These are phyloP conservation scores for Colletotrichum neosansevieriae DNA, from an alignment of 2,329 filamentous ascomycete genomes.

Conservation along the genomic window DNA sequence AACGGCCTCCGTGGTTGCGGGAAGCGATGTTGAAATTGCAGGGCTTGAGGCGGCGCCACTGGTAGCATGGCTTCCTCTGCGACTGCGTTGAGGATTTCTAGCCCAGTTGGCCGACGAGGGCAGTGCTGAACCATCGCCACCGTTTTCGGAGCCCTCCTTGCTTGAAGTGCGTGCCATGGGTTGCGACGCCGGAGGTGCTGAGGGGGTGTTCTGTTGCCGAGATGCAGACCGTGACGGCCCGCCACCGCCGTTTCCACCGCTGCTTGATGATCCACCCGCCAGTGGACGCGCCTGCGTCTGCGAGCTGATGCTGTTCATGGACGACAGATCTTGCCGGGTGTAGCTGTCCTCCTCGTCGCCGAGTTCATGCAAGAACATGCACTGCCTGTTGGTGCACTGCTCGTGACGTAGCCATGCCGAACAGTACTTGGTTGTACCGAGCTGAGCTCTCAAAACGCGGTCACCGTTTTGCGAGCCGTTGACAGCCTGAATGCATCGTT, in stretches of 20 bases:
- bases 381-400: slow-evolving; percentile 93
- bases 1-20: slow-evolving; percentile 63
- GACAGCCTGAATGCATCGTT: slow-evolving; percentile 89
- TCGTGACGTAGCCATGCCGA: slow-evolving; percentile 96
- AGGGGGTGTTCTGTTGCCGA: slow-evolving; percentile 60
- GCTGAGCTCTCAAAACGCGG: slow-evolving; percentile 80
- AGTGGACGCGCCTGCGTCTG: slow-evolving; percentile 75
- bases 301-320: slow-evolving; percentile 89
- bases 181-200: slow-evolving; percentile 59
- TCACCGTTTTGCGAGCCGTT: slow-evolving; percentile 95
- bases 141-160: slow-evolving; percentile 79
- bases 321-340: slow-evolving; percentile 92
- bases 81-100: slow-evolving; percentile 74
- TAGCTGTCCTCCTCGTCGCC: slow-evolving; percentile 99
- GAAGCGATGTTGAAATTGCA: slow-evolving; percentile 72
- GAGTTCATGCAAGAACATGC: slow-evolving; percentile 97
- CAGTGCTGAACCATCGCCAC: slow-evolving; percentile 87
- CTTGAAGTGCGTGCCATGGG: slow-evolving; percentile 82
- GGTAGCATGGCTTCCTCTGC: slow-evolving; percentile 82
- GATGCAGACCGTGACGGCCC: slow-evolving; percentile 66
- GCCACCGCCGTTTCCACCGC: slow-evolving; percentile 52
- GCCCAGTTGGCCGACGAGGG: slow-evolving; percentile 97
- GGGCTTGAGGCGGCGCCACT: slow-evolving; percentile 87
- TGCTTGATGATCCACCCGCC: slow-evolving; percentile 29
- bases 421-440: slow-evolving; percentile 97